phyloP scores from a whole-genome alignment of 805 yeast species.

The Novakomyces olei region DNA sequence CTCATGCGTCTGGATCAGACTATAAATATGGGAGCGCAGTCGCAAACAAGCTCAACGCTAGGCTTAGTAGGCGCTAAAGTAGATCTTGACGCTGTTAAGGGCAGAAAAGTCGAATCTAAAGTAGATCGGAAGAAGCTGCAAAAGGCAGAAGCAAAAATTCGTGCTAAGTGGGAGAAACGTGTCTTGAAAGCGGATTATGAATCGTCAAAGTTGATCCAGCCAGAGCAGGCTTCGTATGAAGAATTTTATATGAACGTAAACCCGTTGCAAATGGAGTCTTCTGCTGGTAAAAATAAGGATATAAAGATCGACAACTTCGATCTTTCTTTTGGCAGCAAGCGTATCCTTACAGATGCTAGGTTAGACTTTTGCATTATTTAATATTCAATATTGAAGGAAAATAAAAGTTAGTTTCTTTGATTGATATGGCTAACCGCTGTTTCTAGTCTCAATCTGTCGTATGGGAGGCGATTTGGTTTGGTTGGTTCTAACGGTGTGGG shows the following conservation, averaged over 20 bases:
- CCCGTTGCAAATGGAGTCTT: conserved; percentile 59
- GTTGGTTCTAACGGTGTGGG: conserved; percentile 99
- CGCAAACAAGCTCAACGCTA: conserved; percentile 44
- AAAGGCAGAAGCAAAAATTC: conserved; percentile 92
- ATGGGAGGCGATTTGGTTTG: conserved; percentile 88
- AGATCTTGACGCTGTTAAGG: conserved; percentile 68
- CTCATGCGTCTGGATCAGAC: conserved; percentile 62
- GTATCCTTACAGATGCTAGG: conserved; percentile 74
- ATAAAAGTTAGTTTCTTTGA: too few species aligned
- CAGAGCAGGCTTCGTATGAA: conserved; percentile 54
- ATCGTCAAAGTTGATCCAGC: conserved; percentile 64
- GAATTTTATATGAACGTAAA: conserved; percentile 86
- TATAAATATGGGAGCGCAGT: conserved; percentile 50
- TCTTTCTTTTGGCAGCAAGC: conserved; percentile 77
- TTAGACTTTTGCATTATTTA: too few species aligned
- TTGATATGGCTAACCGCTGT: too few species aligned
- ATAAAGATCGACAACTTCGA: conserved; percentile 84
- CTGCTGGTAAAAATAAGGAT: conserved; percentile 58
- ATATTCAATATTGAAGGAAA: too few species aligned
- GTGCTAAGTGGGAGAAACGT: conserved; percentile 86
- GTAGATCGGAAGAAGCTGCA: conserved; percentile 93
- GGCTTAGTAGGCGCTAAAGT: conserved; percentile 55
- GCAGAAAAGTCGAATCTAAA: conserved; percentile 75
- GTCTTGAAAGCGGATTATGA: conserved; percentile 58
- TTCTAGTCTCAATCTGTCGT: conserved; percentile 67